A percentile compares a stretch with the other conserved stretches of the same genome.
phyloP scores from a whole-genome alignment of 192 early-diverging fungal genomes.

The Mortierella antarctica region DNA sequence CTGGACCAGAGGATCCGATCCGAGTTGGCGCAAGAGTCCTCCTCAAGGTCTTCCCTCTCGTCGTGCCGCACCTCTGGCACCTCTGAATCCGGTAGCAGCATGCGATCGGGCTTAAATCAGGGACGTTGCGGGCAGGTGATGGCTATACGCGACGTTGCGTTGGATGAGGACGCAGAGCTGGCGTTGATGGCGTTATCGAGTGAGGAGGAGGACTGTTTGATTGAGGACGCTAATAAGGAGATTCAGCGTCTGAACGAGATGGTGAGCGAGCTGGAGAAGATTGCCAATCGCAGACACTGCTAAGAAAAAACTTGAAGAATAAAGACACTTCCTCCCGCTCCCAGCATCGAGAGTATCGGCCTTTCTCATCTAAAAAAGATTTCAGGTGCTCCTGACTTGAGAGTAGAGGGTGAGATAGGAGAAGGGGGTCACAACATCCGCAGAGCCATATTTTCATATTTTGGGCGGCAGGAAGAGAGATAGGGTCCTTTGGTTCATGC shows the following conservation, averaged over 20 bases:
- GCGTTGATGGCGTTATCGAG: neutral
- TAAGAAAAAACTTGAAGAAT: too few relatives aligned
- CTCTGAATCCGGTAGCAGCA: neutral
- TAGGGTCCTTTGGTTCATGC: too few relatives aligned
- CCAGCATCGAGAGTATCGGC: too few relatives aligned
- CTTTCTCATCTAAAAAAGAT: too few relatives aligned
- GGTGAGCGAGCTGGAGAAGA: conserved; percentile 4
- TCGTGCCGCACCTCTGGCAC: conserved; percentile 8
- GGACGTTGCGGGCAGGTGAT: neutral
- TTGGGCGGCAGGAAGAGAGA: too few relatives aligned
- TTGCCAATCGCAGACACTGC: neutral
- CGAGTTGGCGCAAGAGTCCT: neutral
- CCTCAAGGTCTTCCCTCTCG: conserved; percentile 1
- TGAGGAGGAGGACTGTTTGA: neutral
- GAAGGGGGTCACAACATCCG: too few relatives aligned
- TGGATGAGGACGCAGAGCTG: neutral
- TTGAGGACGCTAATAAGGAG: neutral
- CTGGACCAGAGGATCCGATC: conserved; percentile 22
- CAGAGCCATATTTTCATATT: too few relatives aligned
- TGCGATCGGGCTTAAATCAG: too few relatives aligned
- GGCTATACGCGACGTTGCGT: neutral
- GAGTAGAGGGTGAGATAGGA: too few relatives aligned
- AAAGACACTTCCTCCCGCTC: too few relatives aligned
- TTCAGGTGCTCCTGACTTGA: too few relatives aligned
- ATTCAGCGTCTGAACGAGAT: conserved; percentile 3